These are phyloP conservation scores for Penicillium nucicola DNA, from an alignment of 495 filamentous ascomycete species.

Conservation along the genomic window DNA sequence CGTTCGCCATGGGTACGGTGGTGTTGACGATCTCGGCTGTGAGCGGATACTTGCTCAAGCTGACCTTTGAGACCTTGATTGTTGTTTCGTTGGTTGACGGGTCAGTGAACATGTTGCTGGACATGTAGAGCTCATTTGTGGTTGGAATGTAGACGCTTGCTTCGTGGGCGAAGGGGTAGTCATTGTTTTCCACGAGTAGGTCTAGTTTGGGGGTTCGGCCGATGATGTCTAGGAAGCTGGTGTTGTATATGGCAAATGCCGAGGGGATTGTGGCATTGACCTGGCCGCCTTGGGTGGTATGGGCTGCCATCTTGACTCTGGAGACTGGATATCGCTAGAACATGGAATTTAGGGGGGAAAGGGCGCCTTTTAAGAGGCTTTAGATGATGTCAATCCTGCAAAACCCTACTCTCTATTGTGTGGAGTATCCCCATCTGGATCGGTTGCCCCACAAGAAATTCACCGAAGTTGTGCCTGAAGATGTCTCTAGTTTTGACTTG, in stretches of 20 bases:
- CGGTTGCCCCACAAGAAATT: background rate
- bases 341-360: background rate
- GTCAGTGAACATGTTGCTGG: slow-evolving; percentile 47
- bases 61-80: slow-evolving; percentile 38
- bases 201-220: slow-evolving; percentile 34
- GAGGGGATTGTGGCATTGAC: slow-evolving; percentile 14
- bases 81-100: slow-evolving; percentile 27
- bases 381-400: background rate
- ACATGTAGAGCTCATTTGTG: slow-evolving; percentile 57
- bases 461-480: background rate
- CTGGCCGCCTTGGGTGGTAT: background rate
- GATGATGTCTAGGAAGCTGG: slow-evolving; percentile 33
- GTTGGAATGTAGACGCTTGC: slow-evolving; percentile 54
- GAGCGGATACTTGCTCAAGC: slow-evolving; percentile 22
- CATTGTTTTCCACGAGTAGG: slow-evolving; percentile 33
- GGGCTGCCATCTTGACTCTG: background rate
- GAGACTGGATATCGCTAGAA: no score
- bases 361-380: background rate
- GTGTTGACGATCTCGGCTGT: slow-evolving; percentile 34
- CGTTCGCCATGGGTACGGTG: slow-evolving; percentile 52
- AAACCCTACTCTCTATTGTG: no score
- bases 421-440: no score
- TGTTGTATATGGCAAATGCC: slow-evolving; percentile 28
- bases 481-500: no score
- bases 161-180: slow-evolving; percentile 55